These are phyloP conservation scores for Beta lomatogona DNA, from an alignment of 179 eudicot species.

Conservation along the genomic window DNA sequence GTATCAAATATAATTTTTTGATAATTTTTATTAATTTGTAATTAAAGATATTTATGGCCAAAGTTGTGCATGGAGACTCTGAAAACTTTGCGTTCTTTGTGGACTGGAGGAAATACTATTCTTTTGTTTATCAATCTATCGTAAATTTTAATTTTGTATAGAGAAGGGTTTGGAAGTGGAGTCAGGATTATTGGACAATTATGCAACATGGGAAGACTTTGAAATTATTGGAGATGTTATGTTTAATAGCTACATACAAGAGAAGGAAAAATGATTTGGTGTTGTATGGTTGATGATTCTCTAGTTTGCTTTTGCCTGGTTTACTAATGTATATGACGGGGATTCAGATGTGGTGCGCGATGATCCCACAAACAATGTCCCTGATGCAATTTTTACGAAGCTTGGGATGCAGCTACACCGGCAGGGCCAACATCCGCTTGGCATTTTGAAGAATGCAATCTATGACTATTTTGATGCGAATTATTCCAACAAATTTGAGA, in stretches of 20 bases:
- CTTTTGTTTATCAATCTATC: no score
- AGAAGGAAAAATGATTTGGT: not conserved
- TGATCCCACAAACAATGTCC: conserved; percentile 19
- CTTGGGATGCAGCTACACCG: conserved; percentile 94
- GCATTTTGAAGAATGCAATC: conserved; percentile 91
- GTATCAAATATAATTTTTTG: no score
- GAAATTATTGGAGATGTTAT: no score
- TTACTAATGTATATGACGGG: not conserved
- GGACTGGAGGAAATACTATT: no score
- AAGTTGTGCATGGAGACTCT: no score
- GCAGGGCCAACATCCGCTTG: conserved; percentile 81
- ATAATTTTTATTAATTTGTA: no score
- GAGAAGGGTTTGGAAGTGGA: no score
- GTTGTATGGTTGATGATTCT: not conserved
- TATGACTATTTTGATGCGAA: conserved; percentile 73
- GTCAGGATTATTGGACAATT: no score
- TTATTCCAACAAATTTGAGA: conserved; percentile 69
- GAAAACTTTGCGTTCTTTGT: no score
- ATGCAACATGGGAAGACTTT: no score
- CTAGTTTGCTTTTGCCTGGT: not conserved
- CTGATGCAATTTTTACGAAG: conserved; percentile 40
- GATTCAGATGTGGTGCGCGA: conserved; percentile 16
- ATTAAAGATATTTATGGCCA: no score
- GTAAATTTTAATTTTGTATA: no score
- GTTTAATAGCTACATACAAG: not conserved